phyloP scores from a whole-genome alignment of 2,329 filamentous ascomycete species.

The Fusarium sp. region DNA sequence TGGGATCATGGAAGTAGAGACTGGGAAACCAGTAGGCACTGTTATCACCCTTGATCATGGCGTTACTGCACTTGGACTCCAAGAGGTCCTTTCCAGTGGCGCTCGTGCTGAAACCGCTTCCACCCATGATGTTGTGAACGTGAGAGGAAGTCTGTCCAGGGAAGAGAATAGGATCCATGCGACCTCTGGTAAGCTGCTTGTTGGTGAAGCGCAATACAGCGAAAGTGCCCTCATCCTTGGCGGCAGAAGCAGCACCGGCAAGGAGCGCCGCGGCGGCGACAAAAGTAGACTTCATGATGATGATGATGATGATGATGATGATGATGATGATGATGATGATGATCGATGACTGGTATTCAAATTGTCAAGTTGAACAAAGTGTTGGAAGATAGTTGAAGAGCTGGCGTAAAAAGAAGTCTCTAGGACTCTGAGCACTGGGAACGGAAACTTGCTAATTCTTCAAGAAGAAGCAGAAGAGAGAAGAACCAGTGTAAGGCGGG shows the following conservation, averaged over 20 bases:
- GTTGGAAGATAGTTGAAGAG: constrained; percentile 14
- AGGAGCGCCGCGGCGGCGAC: constrained; percentile 54
- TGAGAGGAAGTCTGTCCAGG: constrained; percentile 71
- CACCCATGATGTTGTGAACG: constrained; percentile 78
- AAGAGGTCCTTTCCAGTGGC: constrained; percentile 71
- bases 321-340: constrained; percentile 50
- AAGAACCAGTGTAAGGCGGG: constrained; percentile 27
- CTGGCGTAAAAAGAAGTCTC: constrained; percentile 36
- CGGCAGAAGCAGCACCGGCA: constrained; percentile 54
- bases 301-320: too few relatives aligned
- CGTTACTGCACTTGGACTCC: constrained; percentile 76
- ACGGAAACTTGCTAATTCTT: constrained; percentile 34
- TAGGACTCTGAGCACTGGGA: constrained; percentile 43
- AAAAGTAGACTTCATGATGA: constrained; percentile 54
- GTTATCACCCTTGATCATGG: constrained; percentile 74
- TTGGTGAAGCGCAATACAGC: constrained; percentile 79
- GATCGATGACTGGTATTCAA: constrained; percentile 12
- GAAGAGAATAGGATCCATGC: constrained; percentile 75
- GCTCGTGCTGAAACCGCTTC: constrained; percentile 72
- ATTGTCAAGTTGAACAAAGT: constrained; percentile 8
- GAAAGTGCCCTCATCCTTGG: constrained; percentile 65
- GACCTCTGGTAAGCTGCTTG: constrained; percentile 70
- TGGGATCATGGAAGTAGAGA: constrained; percentile 75
- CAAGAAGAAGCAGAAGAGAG: constrained; percentile 26
- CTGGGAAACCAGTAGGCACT: constrained; percentile 83